phyloP scores from a whole-genome alignment of 768 basidiomycete genomes.

The Xerocomus brunneocitrinus region DNA sequence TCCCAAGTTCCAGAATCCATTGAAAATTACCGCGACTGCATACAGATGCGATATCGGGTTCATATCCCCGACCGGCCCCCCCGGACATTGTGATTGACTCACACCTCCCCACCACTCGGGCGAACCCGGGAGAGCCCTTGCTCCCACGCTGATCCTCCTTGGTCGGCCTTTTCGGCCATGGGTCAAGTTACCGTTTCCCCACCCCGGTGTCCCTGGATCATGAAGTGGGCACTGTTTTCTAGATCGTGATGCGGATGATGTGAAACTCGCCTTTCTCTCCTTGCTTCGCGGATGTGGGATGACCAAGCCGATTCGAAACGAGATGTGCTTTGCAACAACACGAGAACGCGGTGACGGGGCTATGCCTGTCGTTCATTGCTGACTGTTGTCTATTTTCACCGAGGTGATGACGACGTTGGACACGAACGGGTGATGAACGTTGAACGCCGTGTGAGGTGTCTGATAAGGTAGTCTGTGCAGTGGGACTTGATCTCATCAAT shows the following conservation, averaged over 20 bases:
- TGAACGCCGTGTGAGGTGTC: not conserved
- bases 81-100: not conserved
- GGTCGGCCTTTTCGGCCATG: constrained; percentile 8
- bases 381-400: not conserved
- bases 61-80: not conserved
- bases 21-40: constrained; percentile 1
- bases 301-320: not conserved
- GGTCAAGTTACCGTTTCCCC: constrained; percentile 5
- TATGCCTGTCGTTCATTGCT: constrained; percentile 2
- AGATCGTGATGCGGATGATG: constrained; percentile 12
- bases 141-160: not conserved
- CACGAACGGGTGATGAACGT: not conserved
- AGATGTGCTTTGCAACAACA: no score
- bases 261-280: constrained; percentile 7
- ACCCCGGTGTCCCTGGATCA: not conserved
- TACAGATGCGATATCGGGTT: not conserved
- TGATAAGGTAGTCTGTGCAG: not conserved
- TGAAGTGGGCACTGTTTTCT: constrained; percentile 1
- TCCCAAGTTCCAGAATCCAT: not conserved
- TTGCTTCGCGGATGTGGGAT: constrained; percentile 20
- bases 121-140: not conserved
- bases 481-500: not conserved
- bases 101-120: constrained; percentile 2
- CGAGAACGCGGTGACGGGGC: not conserved
- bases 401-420: not conserved